phyloP scores from a whole-genome alignment of 2,329 filamentous ascomycete species.

The Coniochaeta sp. region DNA sequence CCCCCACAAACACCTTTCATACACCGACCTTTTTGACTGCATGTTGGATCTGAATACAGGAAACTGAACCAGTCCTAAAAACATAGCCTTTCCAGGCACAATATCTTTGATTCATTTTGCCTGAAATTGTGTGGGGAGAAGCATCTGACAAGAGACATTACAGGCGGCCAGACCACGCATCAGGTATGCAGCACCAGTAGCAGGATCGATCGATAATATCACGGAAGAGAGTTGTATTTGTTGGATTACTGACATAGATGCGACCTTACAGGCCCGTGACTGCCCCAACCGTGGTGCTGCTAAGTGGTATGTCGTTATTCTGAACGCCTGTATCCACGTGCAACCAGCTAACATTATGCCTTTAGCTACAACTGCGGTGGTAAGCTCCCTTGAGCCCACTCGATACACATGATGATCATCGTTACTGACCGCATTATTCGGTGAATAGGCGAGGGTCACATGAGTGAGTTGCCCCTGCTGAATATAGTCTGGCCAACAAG shows the following conservation, averaged over 20 bases:
- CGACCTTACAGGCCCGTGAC: conserved; percentile 59
- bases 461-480: conserved; percentile 51
- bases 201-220: conserved; percentile 5
- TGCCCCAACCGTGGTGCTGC: conserved; percentile 78
- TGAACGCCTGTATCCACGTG: conserved; percentile 3
- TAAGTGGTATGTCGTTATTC: conserved; percentile 59
- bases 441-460: conserved; percentile 54
- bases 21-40: neutral
- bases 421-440: conserved; percentile 24
- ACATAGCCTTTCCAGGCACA: conserved; percentile 6
- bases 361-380: conserved; percentile 73
- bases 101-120: neutral
- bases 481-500: conserved; percentile 9
- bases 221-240: conserved; percentile 10
- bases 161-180: conserved; percentile 67
- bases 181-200: conserved; percentile 49
- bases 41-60: conserved; percentile 5
- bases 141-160: conserved; percentile 22
- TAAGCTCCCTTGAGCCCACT: conserved; percentile 36
- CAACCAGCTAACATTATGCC: conserved; percentile 4
- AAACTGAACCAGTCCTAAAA: conserved; percentile 12
- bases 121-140: conserved; percentile 13
- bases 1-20: neutral
- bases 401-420: neutral
- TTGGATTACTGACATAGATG: conserved; percentile 18